Evolutionary conservation across 1,139 yeast genomes (phyloP).

Genomic region (Taphrina flavorubra): DNA sequence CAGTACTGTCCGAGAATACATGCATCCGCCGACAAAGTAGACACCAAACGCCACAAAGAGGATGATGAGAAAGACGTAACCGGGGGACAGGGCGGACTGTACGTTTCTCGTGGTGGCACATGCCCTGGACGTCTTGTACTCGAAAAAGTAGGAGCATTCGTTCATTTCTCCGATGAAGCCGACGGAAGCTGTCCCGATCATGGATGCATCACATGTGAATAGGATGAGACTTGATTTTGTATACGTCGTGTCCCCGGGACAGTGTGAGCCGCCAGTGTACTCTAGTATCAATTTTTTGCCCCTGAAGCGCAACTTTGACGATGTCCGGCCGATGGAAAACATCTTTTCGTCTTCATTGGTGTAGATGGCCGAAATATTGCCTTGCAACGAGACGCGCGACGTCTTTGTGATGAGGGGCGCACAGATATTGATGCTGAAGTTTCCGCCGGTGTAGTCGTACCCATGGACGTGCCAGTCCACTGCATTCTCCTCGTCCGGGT

Average conservation of each 20-base stretch:
- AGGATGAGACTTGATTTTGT: slow-evolving; percentile 70
- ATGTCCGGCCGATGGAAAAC: slow-evolving; percentile 61
- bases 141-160: slow-evolving; percentile 84
- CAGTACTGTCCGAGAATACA: slow-evolving; percentile 39
- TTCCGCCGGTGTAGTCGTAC: slow-evolving; percentile 65
- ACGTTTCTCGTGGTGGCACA: slow-evolving; percentile 59
- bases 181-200: slow-evolving; percentile 63
- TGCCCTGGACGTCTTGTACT: slow-evolving; percentile 83
- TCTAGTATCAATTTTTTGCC: slow-evolving; percentile 75
- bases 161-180: slow-evolving; percentile 73
- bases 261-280: slow-evolving; percentile 73
- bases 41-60: slow-evolving; percentile 36
- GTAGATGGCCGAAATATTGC: slow-evolving; percentile 66
- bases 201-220: slow-evolving; percentile 79
- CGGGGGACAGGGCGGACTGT: slow-evolving; percentile 35
- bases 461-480: slow-evolving; percentile 70
- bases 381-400: slow-evolving; percentile 54
- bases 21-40: slow-evolving; percentile 42
- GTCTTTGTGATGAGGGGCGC: slow-evolving; percentile 56
- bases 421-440: slow-evolving; percentile 82
- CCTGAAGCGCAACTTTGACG: slow-evolving; percentile 66
- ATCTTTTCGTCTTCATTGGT: slow-evolving; percentile 60
- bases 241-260: slow-evolving; percentile 60
- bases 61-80: slow-evolving; percentile 38
- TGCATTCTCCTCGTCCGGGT: slow-evolving; percentile 26